A percentile compares a stretch with the other conserved stretches of the same genome.
phyloP scores from a whole-genome alignment of 306 rosid genomes.

The Astragalus membranaceus region DNA sequence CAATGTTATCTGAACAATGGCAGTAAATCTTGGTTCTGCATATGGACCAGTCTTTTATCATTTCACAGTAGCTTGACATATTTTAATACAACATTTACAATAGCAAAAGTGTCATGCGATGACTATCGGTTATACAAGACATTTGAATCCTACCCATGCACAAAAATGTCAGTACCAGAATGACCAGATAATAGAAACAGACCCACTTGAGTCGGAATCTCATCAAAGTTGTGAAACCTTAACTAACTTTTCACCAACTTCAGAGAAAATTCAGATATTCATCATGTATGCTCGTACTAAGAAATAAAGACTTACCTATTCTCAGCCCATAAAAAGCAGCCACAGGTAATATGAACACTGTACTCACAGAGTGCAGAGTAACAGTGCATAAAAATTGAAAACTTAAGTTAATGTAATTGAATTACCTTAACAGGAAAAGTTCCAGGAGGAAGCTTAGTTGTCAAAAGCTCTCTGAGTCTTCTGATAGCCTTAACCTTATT shows the following conservation, averaged over 20 bases:
- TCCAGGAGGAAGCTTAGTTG: conserved; percentile 90
- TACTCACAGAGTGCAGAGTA: not conserved
- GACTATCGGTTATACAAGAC: not conserved
- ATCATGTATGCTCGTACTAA: not conserved
- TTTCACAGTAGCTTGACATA: not conserved
- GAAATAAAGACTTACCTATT: not conserved
- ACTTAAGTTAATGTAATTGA: not conserved
- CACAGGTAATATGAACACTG: not conserved
- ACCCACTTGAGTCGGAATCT: conserved; percentile 1
- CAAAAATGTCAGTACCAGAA: conserved; percentile 1
- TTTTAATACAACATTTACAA: not conserved
- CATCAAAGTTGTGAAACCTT: conserved; percentile 4
- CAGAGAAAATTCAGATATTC: not conserved
- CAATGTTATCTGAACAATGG: not conserved
- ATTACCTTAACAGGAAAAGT: conserved; percentile 95
- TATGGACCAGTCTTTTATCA: not conserved
- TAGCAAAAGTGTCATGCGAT: not conserved
- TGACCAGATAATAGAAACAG: conserved; percentile 1
- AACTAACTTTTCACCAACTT: not conserved
- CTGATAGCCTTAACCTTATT: conserved; percentile 95
- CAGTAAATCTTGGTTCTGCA: conserved; percentile 3
- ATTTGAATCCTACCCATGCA: not conserved
- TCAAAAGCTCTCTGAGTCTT: conserved; percentile 95
- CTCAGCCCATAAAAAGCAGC: not conserved
- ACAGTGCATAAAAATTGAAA: not conserved